phyloP scores from a whole-genome alignment of 2,329 filamentous ascomycete genomes.

The Venturiaceae sp. region DNA sequence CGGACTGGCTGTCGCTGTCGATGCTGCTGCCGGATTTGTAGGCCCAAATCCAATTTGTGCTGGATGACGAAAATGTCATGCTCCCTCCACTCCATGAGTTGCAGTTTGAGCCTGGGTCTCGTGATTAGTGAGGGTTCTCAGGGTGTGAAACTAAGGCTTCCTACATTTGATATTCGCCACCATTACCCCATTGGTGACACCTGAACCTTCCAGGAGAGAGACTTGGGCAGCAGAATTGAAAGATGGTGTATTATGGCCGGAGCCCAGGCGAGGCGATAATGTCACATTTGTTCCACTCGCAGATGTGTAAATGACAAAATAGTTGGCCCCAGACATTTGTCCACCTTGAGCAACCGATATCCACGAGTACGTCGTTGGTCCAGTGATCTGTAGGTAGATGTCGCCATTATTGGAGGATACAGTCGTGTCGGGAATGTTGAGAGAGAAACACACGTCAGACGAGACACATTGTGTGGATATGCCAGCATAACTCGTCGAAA shows the following conservation, averaged over 20 bases:
- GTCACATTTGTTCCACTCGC: conserved; percentile 46
- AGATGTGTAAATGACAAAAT: conserved; percentile 49
- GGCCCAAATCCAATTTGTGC: conserved; percentile 43
- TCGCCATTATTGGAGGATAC: conserved; percentile 39
- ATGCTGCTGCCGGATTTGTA: conserved; percentile 35
- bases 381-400: conserved; percentile 48
- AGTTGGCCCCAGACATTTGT: conserved; percentile 46
- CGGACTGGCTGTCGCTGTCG: conserved; percentile 33
- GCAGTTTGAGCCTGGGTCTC: neutral
- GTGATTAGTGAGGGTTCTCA: neutral
- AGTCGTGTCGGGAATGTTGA: conserved; percentile 46
- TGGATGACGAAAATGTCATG: conserved; percentile 36
- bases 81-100: conserved; percentile 27
- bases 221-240: conserved; percentile 33
- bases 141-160: neutral
- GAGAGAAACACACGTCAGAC: conserved; percentile 16
- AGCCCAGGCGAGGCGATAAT: conserved; percentile 40
- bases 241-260: conserved; percentile 33
- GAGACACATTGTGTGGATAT: conserved; percentile 35
- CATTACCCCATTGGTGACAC: conserved; percentile 43
- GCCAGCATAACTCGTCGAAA: neutral
- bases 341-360: conserved; percentile 46
- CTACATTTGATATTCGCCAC: conserved; percentile 45
- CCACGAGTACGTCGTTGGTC: conserved; percentile 43
- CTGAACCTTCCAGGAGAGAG: conserved; percentile 43